Base-by-base conservation (phyloP, 2,329 filamentous ascomycete genomes). In the Pyricularia grisea region DNA sequence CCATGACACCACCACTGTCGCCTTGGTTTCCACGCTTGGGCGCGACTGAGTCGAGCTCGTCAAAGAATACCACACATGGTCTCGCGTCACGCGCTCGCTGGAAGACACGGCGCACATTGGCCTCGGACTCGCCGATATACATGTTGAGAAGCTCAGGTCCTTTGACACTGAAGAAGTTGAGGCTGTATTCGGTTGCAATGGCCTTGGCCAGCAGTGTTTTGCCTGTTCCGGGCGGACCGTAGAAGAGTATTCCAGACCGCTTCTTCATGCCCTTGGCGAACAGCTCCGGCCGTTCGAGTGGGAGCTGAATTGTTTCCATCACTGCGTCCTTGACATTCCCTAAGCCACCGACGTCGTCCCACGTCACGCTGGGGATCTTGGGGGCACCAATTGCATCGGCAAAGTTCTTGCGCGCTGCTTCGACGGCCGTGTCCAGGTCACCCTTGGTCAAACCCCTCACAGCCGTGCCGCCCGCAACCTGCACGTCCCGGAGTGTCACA, bases 201-300 rank as follows among this genome's bases (percentile, higher is more conserved):
- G 93, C 93, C 81, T 97, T 97, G 67, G 93, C 93, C 66, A 97
- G 84, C n/a, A 97, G 81, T 1, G 93, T 97, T 81, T 97, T 97
- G 74, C 93, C 93, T 1, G 93, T 97, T 71, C 93, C 93, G 0
- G 93, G 93, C 0, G 93, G 93, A 0, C 93, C 93, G 75, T 97
- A 97, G 80, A 97, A 97, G 28, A 97, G 79, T 72, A 97, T 97
- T 73, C 93, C 93, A 27, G 92, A 97, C 61, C 94, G 90, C 82
- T 98, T 98, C 85, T 97, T 97, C 91, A 98, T 95, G 67, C 94
- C 95, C 82, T 94, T 96, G 36, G 94, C 94, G 75, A 98, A 98
- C 1, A 98, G 85, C 78, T 98, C 95, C 0, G 94, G 94, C 11
- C 94, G 86, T 71, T 97, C 92, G 1, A 98, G 86, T 0, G 94